Conservation (phyloP, 164 flowering plant species). For the Brasenia schreberi region DNA sequence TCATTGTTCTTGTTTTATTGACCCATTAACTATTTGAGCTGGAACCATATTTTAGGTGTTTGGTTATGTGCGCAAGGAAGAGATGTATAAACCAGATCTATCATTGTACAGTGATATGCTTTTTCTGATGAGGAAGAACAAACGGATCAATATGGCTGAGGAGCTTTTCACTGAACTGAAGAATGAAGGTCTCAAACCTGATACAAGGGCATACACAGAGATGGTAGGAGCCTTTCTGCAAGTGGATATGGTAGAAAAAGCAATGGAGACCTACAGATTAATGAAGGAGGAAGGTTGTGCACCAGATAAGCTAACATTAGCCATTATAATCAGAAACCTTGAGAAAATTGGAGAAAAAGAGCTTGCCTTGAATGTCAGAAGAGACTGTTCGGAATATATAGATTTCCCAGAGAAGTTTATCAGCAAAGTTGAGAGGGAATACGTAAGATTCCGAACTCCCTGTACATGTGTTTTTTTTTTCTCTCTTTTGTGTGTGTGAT, state of each 20-base stretch:
- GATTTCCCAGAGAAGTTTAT: conserved; percentile 53
- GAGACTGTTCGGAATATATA: conserved; percentile 39
- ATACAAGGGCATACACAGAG: conserved; percentile 59
- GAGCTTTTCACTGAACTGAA: conserved; percentile 31
- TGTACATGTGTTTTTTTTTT: not conserved
- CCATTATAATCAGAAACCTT: conserved; percentile 60
- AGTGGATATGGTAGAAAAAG: conserved; percentile 45
- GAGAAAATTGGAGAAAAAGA: conserved; percentile 53
- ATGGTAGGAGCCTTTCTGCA: conserved; percentile 62
- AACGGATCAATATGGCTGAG: conserved; percentile 44
- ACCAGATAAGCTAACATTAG: conserved; percentile 60
- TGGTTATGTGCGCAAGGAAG: conserved; percentile 38
- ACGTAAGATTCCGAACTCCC: conserved; percentile 22
- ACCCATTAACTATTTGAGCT: too few relatives aligned
- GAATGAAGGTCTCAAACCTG: conserved; percentile 51
- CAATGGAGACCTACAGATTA: conserved; percentile 41
- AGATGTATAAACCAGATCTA: conserved; percentile 47
- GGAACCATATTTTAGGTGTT: conserved; percentile 36
- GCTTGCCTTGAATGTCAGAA: conserved; percentile 38
- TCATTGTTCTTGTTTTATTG: too few relatives aligned
- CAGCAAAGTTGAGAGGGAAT: conserved; percentile 29
- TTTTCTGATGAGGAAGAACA: conserved; percentile 46
- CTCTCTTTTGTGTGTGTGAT: too few relatives aligned
- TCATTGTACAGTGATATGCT: conserved; percentile 50
- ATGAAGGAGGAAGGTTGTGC: conserved; percentile 59